Evolutionary conservation across 1,284 basidiomycete species (phyloP).

Genomic region (Cystobasidiaceae sp.): DNA sequence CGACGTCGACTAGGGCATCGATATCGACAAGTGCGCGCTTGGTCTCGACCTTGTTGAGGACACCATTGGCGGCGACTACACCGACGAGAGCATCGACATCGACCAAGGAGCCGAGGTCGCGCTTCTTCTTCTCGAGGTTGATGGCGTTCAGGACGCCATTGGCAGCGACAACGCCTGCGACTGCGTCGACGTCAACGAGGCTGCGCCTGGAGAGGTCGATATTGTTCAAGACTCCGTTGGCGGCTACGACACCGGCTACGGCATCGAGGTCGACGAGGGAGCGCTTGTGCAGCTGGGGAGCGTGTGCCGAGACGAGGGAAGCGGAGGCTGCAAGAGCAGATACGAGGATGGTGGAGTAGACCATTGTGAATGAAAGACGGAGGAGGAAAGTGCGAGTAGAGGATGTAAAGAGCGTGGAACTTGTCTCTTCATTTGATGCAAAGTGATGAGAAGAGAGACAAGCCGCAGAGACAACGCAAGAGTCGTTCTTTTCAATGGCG

Average conservation of each 20-base stretch:
- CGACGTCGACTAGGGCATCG: neutral
- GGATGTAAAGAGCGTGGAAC: neutral
- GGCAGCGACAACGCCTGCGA: neutral
- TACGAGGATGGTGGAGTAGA: neutral
- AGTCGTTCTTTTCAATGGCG: too few species aligned
- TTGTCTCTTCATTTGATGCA: too few species aligned
- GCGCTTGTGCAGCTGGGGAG: neutral
- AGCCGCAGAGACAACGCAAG: too few species aligned
- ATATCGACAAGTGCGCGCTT: neutral
- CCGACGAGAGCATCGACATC: neutral
- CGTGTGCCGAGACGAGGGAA: neutral
- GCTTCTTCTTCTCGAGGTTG: neutral
- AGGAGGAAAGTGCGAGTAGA: too few species aligned
- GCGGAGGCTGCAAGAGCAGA: slow-evolving; percentile 9
- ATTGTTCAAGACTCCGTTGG: neutral
- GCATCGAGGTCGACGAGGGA: neutral
- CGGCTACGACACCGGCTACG: neutral
- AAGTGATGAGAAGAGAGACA: neutral
- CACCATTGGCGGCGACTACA: neutral
- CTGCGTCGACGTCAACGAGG: neutral
- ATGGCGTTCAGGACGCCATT: neutral
- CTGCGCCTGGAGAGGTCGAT: neutral
- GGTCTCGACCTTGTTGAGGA: neutral
- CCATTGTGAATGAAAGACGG: too few species aligned
- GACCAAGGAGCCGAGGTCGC: neutral